These are phyloP conservation scores for Cladosporium cucumerinum DNA, from an alignment of 2,329 filamentous ascomycete genomes.

Conservation along the genomic window DNA sequence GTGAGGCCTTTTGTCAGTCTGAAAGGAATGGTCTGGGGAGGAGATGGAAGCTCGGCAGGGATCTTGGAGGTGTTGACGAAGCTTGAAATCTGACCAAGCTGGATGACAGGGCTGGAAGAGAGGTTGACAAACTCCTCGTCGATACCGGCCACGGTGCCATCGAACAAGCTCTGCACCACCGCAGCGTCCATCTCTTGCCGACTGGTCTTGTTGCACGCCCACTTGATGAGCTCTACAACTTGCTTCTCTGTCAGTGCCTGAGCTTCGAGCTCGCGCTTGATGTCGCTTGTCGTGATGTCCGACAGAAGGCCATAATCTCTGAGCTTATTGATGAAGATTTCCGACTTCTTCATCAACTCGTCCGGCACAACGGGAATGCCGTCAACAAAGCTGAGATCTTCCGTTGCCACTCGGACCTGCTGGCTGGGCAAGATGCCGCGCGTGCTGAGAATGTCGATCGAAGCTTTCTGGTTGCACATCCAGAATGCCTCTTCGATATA, in stretches of 20 bases:
- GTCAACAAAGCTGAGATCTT: slow-evolving; percentile 73
- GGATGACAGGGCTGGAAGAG: slow-evolving; percentile 67
- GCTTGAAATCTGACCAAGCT: slow-evolving; percentile 69
- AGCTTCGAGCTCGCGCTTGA: slow-evolving; percentile 75
- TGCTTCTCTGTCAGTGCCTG: slow-evolving; percentile 78
- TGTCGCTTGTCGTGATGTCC: slow-evolving; percentile 81
- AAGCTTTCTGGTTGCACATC: slow-evolving; percentile 79
- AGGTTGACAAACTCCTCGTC: slow-evolving; percentile 49
- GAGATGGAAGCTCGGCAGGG: slow-evolving; percentile 75
- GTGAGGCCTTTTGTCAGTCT: slow-evolving; percentile 71
- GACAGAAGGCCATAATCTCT: slow-evolving; percentile 83
- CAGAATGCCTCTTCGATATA: slow-evolving; percentile 95
- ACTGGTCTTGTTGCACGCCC: slow-evolving; percentile 71
- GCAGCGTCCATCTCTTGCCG: slow-evolving; percentile 68
- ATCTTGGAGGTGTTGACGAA: slow-evolving; percentile 77
- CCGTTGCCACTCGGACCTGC: slow-evolving; percentile 72
- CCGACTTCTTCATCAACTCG: slow-evolving; percentile 63
- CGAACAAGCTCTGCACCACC: slow-evolving; percentile 67
- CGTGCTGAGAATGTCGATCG: slow-evolving; percentile 84
- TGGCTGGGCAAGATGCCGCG: slow-evolving; percentile 82
- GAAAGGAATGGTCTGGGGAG: slow-evolving; percentile 78
- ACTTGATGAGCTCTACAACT: slow-evolving; percentile 76
- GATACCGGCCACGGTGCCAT: slow-evolving; percentile 72
- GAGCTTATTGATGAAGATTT: slow-evolving; percentile 74
- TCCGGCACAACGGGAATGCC: slow-evolving; percentile 83